phyloP scores from a whole-genome alignment of 176 grass and related monocot species.

The Melocanna baccifera region DNA sequence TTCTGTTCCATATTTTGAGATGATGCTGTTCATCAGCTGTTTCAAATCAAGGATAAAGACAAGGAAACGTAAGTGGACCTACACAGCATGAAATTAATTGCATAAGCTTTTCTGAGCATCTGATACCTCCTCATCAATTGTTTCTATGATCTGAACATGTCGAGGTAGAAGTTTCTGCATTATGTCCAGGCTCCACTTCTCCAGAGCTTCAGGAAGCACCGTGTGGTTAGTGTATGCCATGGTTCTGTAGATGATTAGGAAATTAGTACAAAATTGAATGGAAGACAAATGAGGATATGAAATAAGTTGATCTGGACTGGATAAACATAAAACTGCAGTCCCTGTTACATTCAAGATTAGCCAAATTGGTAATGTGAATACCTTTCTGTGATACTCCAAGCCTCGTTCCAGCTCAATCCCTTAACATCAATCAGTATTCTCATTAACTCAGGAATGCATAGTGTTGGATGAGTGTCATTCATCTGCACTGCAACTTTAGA shows the following conservation, averaged over 20 bases:
- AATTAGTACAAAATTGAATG: conserved; percentile 19
- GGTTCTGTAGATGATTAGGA: conserved; percentile 50
- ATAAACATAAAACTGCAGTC: conserved; percentile 15
- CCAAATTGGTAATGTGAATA: conserved; percentile 17
- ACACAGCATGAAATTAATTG: conserved; percentile 23
- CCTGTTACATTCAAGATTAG: neutral
- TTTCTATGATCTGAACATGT: conserved; percentile 98
- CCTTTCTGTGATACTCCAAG: conserved; percentile 96
- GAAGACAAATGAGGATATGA: conserved; percentile 15
- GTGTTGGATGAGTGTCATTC: conserved; percentile 98
- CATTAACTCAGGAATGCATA: conserved; percentile 99
- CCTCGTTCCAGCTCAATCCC: conserved; percentile 75
- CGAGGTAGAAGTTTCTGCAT: conserved; percentile 98
- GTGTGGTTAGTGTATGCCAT: conserved; percentile 98
- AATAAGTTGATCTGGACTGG: neutral
- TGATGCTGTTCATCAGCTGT: conserved; percentile 74
- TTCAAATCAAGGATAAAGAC: conserved; percentile 31
- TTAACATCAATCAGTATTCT: conserved; percentile 94
- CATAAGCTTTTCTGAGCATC: conserved; percentile 10
- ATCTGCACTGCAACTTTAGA: conserved; percentile 98
- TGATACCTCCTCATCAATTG: conserved; percentile 80
- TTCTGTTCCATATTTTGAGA: conserved; percentile 64
- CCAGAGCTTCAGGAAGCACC: conserved; percentile 97
- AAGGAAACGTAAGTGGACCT: conserved; percentile 20
- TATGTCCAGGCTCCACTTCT: conserved; percentile 98